Evolutionary conservation across 371 early-diverging fungal genomes (phyloP).

Genomic region (Rhizomucor pusillus): DNA sequence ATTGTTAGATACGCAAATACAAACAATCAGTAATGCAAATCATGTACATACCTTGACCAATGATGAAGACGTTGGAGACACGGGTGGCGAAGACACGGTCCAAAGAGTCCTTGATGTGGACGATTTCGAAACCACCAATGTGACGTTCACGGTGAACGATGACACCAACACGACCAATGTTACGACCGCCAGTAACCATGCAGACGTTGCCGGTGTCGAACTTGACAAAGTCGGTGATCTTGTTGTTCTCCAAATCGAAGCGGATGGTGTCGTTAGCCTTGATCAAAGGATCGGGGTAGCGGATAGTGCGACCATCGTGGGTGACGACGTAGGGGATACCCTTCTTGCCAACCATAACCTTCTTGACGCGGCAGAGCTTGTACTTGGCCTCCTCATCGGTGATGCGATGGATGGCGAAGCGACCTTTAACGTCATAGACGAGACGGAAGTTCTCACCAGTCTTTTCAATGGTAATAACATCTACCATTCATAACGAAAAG

Average conservation of each 20-base stretch:
- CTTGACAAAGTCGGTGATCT: conserved; percentile 93
- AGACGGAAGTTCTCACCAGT: conserved; percentile 99
- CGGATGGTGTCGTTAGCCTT: conserved; percentile 99
- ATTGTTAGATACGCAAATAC: neutral
- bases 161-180: conserved; percentile 99
- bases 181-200: conserved; percentile 98
- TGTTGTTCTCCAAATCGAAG: conserved; percentile 92
- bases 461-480: conserved; percentile 99
- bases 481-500: conserved; percentile 29
- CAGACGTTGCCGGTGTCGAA: conserved; percentile 97
- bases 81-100: conserved; percentile 92
- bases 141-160: conserved; percentile 97
- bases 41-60: conserved; percentile 59
- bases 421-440: conserved; percentile 98
- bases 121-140: conserved; percentile 96
- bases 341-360: conserved; percentile 91
- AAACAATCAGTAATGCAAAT: neutral
- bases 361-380: conserved; percentile 99
- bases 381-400: conserved; percentile 98
- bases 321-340: conserved; percentile 97
- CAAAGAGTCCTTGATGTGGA: conserved; percentile 90
- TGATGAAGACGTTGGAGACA: conserved; percentile 90
- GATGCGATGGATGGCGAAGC: conserved; percentile 99
- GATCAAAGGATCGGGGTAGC: conserved; percentile 99
- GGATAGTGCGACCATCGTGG: conserved; percentile 99